Percentiles rank a stretch among this genome's conserved stretches.
Evolutionary conservation across 768 basidiomycete genomes (phyloP).

Genomic region (Pulveroboletus sp.): DNA sequence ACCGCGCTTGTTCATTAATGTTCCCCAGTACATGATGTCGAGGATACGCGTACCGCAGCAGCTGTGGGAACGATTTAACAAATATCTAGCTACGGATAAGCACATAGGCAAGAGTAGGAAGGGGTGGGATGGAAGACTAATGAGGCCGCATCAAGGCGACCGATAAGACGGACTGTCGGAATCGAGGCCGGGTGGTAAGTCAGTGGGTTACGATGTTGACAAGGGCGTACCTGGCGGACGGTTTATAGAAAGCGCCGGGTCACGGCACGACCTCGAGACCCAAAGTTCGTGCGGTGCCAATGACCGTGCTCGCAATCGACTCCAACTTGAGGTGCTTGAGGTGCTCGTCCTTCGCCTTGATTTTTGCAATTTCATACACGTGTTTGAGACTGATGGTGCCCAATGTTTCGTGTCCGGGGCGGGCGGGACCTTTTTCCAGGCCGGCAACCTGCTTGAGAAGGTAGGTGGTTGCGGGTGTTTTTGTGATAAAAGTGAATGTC

Average conservation of each 20-base stretch:
- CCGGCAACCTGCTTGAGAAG: conserved; percentile 90
- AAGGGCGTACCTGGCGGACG: conserved; percentile 26
- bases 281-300: conserved; percentile 85
- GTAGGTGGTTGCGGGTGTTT: conserved; percentile 87
- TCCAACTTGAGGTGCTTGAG: conserved; percentile 84
- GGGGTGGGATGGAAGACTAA: conserved; percentile 7
- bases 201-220: conserved; percentile 16
- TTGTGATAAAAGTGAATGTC: conserved; percentile 89
- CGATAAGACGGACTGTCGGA: conserved; percentile 25
- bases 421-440: conserved; percentile 86
- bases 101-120: conserved; percentile 13
- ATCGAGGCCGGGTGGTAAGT: conserved; percentile 19
- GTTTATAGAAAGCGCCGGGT: conserved; percentile 26
- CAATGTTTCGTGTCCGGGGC: conserved; percentile 72
- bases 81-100: conserved; percentile 27
- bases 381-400: conserved; percentile 93
- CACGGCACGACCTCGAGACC: conserved; percentile 90
- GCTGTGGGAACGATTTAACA: conserved; percentile 15
- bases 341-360: conserved; percentile 89
- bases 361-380: conserved; percentile 97
- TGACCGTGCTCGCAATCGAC: conserved; percentile 81
- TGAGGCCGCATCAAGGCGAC: conserved; percentile 10
- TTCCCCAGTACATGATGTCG: conserved; percentile 32
- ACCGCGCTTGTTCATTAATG: conserved; percentile 32
- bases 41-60: conserved; percentile 19